Evolutionary conservation across 2,329 filamentous ascomycete genomes (phyloP).

Genomic region (Cylindrodendrum hubeiense): DNA sequence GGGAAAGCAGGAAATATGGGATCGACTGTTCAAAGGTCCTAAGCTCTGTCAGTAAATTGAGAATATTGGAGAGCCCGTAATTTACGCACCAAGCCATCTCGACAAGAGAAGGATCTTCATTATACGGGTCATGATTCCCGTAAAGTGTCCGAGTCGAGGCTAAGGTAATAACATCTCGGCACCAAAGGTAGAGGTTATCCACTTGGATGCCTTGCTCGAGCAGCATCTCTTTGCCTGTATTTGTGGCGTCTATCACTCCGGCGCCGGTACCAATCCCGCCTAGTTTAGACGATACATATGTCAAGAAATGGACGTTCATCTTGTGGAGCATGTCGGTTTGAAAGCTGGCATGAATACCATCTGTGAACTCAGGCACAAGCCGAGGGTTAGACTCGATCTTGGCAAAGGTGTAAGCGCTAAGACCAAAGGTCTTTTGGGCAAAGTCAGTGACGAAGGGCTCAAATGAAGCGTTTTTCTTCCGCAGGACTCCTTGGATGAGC

Average conservation of each 20-base stretch:
- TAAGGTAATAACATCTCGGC: constrained; percentile 52
- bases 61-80: background rate
- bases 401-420: constrained; percentile 46
- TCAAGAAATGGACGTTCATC: constrained; percentile 38
- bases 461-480: constrained; percentile 56
- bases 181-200: constrained; percentile 54
- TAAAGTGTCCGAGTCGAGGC: constrained; percentile 56
- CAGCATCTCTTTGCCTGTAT: constrained; percentile 27
- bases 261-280: constrained; percentile 25
- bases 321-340: constrained; percentile 50
- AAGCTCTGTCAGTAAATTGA: background rate
- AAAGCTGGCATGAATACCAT: constrained; percentile 48
- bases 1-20: constrained; percentile 44
- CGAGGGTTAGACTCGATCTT: constrained; percentile 30
- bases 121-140: constrained; percentile 58
- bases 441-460: constrained; percentile 55
- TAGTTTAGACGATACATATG: constrained; percentile 28
- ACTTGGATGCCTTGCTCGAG: constrained; percentile 41
- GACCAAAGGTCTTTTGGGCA: constrained; percentile 52
- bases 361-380: constrained; percentile 45
- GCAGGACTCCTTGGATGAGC: constrained; percentile 54
- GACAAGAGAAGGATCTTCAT: constrained; percentile 33
- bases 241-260: background rate
- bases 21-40: constrained; percentile 42
- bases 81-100: constrained; percentile 35